Conservation (phyloP, 371 early-diverging fungal species). For the Apophysomyces elegans region DNA sequence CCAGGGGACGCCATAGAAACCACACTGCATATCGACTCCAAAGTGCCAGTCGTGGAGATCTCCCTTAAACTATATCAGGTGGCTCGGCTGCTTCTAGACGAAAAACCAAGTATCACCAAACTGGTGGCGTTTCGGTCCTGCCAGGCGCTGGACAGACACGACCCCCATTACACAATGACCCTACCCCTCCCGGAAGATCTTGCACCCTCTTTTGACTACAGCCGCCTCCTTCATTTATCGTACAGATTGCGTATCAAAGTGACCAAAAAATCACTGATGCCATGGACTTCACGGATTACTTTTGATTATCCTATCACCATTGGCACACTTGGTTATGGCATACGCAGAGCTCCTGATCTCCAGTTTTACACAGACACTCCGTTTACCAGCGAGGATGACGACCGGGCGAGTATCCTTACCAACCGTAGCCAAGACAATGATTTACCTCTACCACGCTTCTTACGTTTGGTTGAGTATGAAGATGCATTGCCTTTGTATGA, state of each 20-base stretch:
- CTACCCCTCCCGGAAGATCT: constrained; percentile 28
- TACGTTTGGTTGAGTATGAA: constrained; percentile 36
- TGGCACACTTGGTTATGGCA: constrained; percentile 43
- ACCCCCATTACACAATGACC: constrained; percentile 18
- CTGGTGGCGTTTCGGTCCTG: neutral
- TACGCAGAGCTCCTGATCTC: constrained; percentile 30
- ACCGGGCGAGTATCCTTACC: neutral
- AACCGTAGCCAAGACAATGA: neutral
- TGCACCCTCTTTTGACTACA: constrained; percentile 37
- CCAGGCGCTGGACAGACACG: constrained; percentile 6
- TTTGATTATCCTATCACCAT: constrained; percentile 35
- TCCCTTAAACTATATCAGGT: constrained; percentile 13
- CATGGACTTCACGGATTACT: constrained; percentile 17
- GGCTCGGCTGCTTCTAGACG: constrained; percentile 17
- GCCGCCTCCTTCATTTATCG: constrained; percentile 26
- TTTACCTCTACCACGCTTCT: constrained; percentile 22
- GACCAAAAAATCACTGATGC: constrained; percentile 22
- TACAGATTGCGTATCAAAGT: constrained; percentile 32
- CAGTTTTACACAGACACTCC: constrained; percentile 18
- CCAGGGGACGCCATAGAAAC: constrained; percentile 35
- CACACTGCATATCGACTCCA: constrained; percentile 9
- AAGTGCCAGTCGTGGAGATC: neutral
- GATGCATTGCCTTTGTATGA: constrained; percentile 41
- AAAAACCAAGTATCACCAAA: constrained; percentile 1
- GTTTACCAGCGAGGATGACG: neutral